These are phyloP conservation scores for Monilinia vaccinii-corymbosi DNA, from an alignment of 2,329 filamentous ascomycete genomes.

Conservation along the genomic window DNA sequence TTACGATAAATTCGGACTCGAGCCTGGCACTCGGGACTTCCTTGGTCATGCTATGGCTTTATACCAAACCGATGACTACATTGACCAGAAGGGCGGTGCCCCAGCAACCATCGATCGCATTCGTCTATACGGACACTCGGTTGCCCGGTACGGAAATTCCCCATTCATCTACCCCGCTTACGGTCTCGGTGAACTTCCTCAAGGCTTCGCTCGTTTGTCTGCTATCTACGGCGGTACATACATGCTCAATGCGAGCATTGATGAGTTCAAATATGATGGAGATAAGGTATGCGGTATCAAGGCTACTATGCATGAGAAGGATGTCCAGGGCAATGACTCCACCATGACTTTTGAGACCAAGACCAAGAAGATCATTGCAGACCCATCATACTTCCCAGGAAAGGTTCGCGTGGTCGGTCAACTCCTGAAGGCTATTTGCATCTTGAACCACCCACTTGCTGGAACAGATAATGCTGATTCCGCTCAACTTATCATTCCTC, in stretches of 20 bases:
- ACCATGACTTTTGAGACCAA: constrained; percentile 93
- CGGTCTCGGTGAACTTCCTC: constrained; percentile 90
- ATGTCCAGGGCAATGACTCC: constrained; percentile 47
- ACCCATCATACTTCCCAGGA: constrained; percentile 90
- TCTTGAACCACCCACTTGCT: constrained; percentile 88
- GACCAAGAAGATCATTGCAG: constrained; percentile 89
- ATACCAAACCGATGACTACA: constrained; percentile 83
- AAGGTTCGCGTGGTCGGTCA: constrained; percentile 85
- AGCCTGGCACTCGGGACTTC: constrained; percentile 84
- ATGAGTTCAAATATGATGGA: constrained; percentile 79
- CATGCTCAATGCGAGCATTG: constrained; percentile 94
- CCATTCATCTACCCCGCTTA: constrained; percentile 99
- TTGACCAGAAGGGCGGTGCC: constrained; percentile 61
- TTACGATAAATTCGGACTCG: constrained; percentile 94
- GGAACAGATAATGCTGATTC: constrained; percentile 87
- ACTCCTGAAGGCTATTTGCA: constrained; percentile 92
- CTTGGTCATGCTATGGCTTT: constrained; percentile 98
- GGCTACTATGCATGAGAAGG: constrained; percentile 85
- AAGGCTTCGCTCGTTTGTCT: constrained; percentile 93
- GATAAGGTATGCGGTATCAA: constrained; percentile 91
- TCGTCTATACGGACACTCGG: constrained; percentile 92
- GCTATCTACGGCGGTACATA: constrained; percentile 99
- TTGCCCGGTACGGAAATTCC: constrained; percentile 94
- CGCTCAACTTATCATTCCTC: constrained; percentile 90
- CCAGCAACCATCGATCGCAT: constrained; percentile 87